Evolutionary conservation across 2,329 filamentous ascomycete species (phyloP).

Genomic region (Geoglossum cookeanum): DNA sequence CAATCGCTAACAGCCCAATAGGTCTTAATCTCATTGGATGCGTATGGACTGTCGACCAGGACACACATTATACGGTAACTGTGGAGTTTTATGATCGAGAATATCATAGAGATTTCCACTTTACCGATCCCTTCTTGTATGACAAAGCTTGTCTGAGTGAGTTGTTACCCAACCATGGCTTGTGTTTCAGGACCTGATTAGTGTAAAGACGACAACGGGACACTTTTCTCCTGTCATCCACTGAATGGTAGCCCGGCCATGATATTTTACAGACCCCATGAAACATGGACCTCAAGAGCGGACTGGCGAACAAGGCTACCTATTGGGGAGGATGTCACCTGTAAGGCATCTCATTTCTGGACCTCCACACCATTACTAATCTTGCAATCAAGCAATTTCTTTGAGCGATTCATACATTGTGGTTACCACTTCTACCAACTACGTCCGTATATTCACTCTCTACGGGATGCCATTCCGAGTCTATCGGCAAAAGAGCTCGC

Average conservation of each 20-base stretch:
- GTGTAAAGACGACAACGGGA: constrained; percentile 47
- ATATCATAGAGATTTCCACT: constrained; percentile 84
- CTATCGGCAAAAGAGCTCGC: constrained; percentile 77
- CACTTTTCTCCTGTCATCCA: constrained; percentile 67
- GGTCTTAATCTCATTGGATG: constrained; percentile 76
- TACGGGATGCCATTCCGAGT: constrained; percentile 80
- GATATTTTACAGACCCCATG: constrained; percentile 92
- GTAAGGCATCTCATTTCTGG: constrained; percentile 13
- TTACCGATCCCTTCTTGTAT: constrained; percentile 88
- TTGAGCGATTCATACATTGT: constrained; percentile 82
- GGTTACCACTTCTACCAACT: constrained; percentile 69
- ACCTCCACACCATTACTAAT: constrained; percentile 6
- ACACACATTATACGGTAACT: constrained; percentile 80
- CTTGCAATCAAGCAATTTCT: constrained; percentile 44
- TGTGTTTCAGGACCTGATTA: background rate
- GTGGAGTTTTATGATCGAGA: constrained; percentile 97
- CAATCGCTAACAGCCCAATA: constrained; percentile 8
- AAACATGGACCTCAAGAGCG: constrained; percentile 79
- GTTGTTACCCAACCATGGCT: constrained; percentile 9
- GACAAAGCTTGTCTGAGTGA: constrained; percentile 74
- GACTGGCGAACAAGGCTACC: constrained; percentile 89
- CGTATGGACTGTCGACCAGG: constrained; percentile 93
- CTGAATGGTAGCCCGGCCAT: constrained; percentile 48
- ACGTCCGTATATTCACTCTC: constrained; percentile 80
- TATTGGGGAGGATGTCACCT: constrained; percentile 59